Conservation (phyloP, 441 rosid species). For the Manihot esculenta region DNA sequence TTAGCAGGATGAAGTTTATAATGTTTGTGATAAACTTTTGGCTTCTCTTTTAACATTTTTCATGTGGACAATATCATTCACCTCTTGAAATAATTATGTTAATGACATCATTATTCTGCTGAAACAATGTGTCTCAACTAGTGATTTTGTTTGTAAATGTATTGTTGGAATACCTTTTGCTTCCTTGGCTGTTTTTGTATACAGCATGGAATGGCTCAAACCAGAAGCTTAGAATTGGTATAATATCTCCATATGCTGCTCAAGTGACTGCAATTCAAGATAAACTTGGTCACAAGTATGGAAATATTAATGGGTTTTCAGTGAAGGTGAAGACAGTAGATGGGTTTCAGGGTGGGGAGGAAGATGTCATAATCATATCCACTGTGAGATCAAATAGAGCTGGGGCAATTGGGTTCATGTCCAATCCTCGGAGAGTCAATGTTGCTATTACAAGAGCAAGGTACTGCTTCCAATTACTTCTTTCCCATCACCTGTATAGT, state of each 20-base stretch:
- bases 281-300: slow-evolving; percentile 20
- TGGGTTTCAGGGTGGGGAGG: slow-evolving; percentile 46
- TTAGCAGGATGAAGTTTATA: background rate
- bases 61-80: background rate
- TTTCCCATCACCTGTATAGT: no score
- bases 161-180: background rate
- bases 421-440: slow-evolving; percentile 29
- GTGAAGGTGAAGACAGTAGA: slow-evolving; percentile 35
- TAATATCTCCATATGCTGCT: slow-evolving; percentile 41
- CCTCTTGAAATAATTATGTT: background rate
- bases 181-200: slow-evolving; percentile 19
- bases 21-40: background rate
- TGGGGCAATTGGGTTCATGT: slow-evolving; percentile 34
- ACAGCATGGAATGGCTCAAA: slow-evolving; percentile 12
- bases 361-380: slow-evolving; percentile 37
- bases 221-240: slow-evolving; percentile 30
- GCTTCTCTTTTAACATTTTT: background rate
- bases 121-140: background rate
- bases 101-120: background rate
- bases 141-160: background rate
- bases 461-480: slow-evolving; percentile 14
- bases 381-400: slow-evolving; percentile 34
- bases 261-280: slow-evolving; percentile 31
- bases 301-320: slow-evolving; percentile 14
- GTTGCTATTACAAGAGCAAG: slow-evolving; percentile 43